Percentiles rank a stretch among this genome's conserved stretches.
These are phyloP conservation scores for Elaeis guineensis DNA, from an alignment of 176 grass and related monocot genomes.

Conservation along the genomic window DNA sequence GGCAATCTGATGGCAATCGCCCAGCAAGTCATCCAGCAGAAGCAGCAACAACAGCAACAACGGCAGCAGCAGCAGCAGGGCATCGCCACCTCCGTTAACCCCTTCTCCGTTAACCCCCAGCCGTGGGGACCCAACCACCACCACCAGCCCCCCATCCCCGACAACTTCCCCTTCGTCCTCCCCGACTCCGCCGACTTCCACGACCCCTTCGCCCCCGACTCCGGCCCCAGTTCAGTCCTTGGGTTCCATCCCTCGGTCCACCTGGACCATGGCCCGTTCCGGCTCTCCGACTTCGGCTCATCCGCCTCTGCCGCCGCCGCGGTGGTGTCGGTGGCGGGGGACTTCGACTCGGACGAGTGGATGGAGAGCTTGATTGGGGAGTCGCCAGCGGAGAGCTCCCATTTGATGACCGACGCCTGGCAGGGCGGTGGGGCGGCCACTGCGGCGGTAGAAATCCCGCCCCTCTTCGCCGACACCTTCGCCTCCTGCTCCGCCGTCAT, in stretches of 20 bases:
- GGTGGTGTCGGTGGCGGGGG: slow-evolving; percentile 22
- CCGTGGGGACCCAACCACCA: slow-evolving; percentile 18
- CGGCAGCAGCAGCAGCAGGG: slow-evolving; percentile 39
- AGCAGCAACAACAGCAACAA: slow-evolving; percentile 71
- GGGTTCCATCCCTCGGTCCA: not conserved
- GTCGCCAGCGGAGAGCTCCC: slow-evolving; percentile 10
- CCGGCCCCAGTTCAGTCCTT: not conserved
- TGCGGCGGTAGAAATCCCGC: not conserved
- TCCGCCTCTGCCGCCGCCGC: slow-evolving; percentile 24
- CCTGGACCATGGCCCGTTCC: slow-evolving; percentile 10
- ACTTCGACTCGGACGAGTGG: slow-evolving; percentile 93
- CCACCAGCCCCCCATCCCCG: slow-evolving; percentile 16
- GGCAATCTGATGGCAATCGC: slow-evolving; percentile 99
- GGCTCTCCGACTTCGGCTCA: slow-evolving; percentile 31
- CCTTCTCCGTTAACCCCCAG: slow-evolving; percentile 6
- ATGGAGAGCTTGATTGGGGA: slow-evolving; percentile 97
- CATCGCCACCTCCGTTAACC: not conserved
- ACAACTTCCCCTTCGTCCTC: slow-evolving; percentile 33
- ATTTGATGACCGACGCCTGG: slow-evolving; percentile 10
- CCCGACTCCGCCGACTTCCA: slow-evolving; percentile 3
- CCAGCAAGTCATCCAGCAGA: slow-evolving; percentile 94
- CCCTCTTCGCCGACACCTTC: slow-evolving; percentile 48
- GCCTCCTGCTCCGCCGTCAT: slow-evolving; percentile 49
- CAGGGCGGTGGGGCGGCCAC: not conserved
- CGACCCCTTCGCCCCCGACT: slow-evolving; percentile 8